Conservation (phyloP, 495 filamentous ascomycete genomes). For the Xylaria sp. region DNA sequence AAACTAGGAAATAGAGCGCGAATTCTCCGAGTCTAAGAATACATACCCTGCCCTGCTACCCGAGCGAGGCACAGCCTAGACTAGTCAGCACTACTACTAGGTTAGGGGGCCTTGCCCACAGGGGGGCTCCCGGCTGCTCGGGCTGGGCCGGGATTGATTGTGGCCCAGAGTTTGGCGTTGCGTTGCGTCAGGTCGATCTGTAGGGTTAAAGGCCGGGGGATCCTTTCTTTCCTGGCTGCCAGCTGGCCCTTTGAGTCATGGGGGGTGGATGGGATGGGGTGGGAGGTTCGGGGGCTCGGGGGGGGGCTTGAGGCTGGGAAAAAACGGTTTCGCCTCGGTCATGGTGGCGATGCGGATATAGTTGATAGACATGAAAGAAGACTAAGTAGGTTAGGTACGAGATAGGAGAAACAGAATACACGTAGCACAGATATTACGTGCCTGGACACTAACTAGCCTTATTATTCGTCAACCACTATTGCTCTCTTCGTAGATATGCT, state of each 20-base stretch:
- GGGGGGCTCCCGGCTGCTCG: slow-evolving; percentile 14
- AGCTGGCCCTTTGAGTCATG: background rate
- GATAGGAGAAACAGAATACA: background rate
- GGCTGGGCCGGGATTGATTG: slow-evolving; percentile 18
- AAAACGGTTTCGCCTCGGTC: background rate
- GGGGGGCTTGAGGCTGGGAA: slow-evolving; percentile 8
- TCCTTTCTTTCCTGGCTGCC: slow-evolving; percentile 1
- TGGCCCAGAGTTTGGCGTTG: slow-evolving; percentile 1
- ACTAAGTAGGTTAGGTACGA: background rate
- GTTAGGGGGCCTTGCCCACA: slow-evolving; percentile 8
- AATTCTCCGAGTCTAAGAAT: slow-evolving; percentile 26
- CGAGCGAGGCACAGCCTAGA: slow-evolving; percentile 13
- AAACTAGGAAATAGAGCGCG: background rate
- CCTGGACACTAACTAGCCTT: background rate
- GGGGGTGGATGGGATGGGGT: background rate
- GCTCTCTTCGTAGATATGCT: background rate
- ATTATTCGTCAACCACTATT: background rate
- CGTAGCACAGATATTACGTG: background rate
- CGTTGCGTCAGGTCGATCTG: slow-evolving; percentile 19
- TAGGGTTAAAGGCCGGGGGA: slow-evolving; percentile 1
- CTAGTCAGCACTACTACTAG: slow-evolving; percentile 13
- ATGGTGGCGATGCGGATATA: background rate
- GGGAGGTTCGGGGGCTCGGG: too few relatives aligned
- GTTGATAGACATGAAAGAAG: too few relatives aligned
- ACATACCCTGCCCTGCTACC: slow-evolving; percentile 19